Evolutionary conservation across 208 protist species (phyloP), one percentile per base, ranked within the genome.

Genomic region (Trypanosoma scelopori): DNA sequence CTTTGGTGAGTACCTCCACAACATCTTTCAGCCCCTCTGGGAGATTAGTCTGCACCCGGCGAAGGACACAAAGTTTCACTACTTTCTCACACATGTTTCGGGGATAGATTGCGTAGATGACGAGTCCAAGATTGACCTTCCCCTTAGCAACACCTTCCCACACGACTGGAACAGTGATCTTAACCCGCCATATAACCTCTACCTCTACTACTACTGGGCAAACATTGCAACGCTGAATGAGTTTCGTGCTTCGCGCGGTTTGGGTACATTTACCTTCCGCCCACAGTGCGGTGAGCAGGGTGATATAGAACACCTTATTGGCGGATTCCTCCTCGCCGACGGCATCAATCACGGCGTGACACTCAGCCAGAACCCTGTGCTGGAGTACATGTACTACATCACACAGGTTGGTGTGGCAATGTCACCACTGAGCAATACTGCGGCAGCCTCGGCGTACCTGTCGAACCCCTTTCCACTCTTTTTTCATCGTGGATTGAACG

Each of bases 321-420:
- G 93, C 39, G 86, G 93, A 12, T 99, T 98, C 78, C 78, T 99
- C 30, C 59, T 98, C 6, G 82, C 97, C 11, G 78, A 98, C 63
- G 75, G 88, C 64, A 99, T 99, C 71, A 98, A 86, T 64, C 98
- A 99, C 82, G 98, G 98, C 66, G 98, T 99, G 20, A 94, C 89
- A 13, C 85, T 99, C 3, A 79, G 84, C 46, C 91, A 98, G 49
- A 74, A 90, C 55, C 96, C 98, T 0, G 92, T 95, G 23, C 74
- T 99, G 30, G 91, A 99, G 89, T 99, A 99, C 81, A 86, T 99
- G 52, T 94, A 97, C 81, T 99, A 99, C 78, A 80, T 99, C 11
- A 86, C 85, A 0, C 98, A 99, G 79, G 79, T 99, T 39, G 97
- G 97, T 46, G 81, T 99, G 13, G 89, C 98, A 30, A 95, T 99